Evolutionary conservation across 805 yeast species (phyloP), one percentile per base, ranked within the genome.

Genomic region (Candida verbasci): DNA sequence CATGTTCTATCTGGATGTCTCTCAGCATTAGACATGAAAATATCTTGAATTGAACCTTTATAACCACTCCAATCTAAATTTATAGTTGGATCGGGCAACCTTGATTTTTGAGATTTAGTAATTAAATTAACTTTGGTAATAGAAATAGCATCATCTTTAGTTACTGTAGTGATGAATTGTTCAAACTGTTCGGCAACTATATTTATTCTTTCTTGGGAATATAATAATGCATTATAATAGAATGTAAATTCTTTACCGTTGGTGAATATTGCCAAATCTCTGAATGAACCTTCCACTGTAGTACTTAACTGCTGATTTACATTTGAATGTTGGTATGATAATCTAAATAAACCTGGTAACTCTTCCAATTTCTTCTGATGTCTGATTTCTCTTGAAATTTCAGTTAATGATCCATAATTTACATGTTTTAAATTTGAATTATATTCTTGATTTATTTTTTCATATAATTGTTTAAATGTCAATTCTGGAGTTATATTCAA

Each of bases 41-140:
- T 89, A 52, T 93, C 98, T 54, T 93, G 99, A 50, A 93, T 94
- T 11, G 97, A 89, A 31, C 99, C 98, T 47, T 94, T 74, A 61
- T 78, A 93, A 20, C 83, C 84, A 28, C 80, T 70, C 97, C 97
- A 93, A 61, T 88, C 95, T 45, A 93, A 70, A 49, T 88, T 83
- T 8, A 66, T 58, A 7, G 87, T 85, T 29, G 99, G 97, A 56
- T 89, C 89, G 6, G 98, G 98, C 38, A 94, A 68, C 2, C 69
- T 61, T 0, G 58, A 44, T 30, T 50, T 53, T 49, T 88, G 95
- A 1, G 80, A 58, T n/a, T 62, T 50, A 1, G 97, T 87, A 38
- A 86, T 65, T 45, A 93, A 68, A 28, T 76, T 73, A 21, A 85
- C 73, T 41, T 76, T 68, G 30, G 93, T 78, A 37, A 86, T 72